These are phyloP conservation scores for Pyrenophora tritici-repentis DNA, from an alignment of 2,329 filamentous ascomycete species.

Conservation along the genomic window DNA sequence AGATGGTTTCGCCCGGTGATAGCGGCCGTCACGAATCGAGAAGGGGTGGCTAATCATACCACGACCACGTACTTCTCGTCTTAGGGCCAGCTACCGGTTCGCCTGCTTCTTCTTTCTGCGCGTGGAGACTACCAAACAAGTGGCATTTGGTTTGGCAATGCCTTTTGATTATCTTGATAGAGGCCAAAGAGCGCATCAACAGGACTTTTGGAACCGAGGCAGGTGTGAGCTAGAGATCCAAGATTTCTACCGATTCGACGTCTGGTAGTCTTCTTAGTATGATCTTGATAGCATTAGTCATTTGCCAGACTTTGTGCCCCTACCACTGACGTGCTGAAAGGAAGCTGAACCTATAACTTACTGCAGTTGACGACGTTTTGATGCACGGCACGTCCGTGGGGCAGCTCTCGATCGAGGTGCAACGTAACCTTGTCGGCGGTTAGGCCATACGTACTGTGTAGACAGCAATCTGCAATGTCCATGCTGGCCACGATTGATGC, in stretches of 20 bases:
- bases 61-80: conserved; percentile 1
- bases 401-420: conserved; percentile 3
- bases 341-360: conserved; percentile 6
- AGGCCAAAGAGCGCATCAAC: neutral
- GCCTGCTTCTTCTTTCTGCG: neutral
- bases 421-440: conserved; percentile 2
- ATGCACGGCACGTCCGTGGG: conserved; percentile 1
- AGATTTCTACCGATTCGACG: conserved; percentile 1
- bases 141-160: conserved; percentile 3
- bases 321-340: conserved; percentile 5
- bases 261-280: neutral
- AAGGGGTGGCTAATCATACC: conserved; percentile 3
- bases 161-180: neutral
- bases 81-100: neutral
- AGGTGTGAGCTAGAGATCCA: conserved; percentile 1
- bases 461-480: neutral
- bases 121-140: neutral
- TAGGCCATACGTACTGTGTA: neutral
- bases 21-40: neutral
- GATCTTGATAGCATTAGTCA: conserved; percentile 13
- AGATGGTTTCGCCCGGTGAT: neutral
- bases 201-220: conserved; percentile 1
- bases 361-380: conserved; percentile 5
- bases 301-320: conserved; percentile 4
- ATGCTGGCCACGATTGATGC: conserved; percentile 2